phyloP scores from a whole-genome alignment of 345 rosid genomes.

The Geranium brycei region DNA sequence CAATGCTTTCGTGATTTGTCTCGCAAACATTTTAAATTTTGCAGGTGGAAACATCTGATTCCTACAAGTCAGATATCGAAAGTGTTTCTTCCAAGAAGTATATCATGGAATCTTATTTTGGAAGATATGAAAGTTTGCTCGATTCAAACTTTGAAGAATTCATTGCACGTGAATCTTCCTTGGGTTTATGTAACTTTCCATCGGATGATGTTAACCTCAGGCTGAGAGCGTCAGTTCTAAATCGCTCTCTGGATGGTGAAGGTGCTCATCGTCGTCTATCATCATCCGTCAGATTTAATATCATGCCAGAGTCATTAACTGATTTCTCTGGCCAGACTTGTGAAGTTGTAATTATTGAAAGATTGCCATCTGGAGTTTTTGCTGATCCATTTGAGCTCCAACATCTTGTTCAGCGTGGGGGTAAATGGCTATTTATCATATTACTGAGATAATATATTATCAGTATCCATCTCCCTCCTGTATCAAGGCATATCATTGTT shows the following conservation, averaged over 20 bases:
- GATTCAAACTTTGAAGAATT: slow-evolving; percentile 41
- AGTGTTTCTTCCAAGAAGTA: slow-evolving; percentile 17
- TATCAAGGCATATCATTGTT: background rate
- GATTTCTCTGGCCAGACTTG: slow-evolving; percentile 16
- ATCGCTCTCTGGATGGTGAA: slow-evolving; percentile 50
- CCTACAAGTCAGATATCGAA: slow-evolving; percentile 1
- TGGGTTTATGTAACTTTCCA: slow-evolving; percentile 18
- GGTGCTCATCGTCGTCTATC: slow-evolving; percentile 76
- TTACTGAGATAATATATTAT: background rate
- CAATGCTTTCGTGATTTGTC: background rate
- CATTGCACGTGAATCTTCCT: slow-evolving; percentile 16
- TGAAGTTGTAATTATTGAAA: slow-evolving; percentile 43
- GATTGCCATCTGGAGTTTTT: slow-evolving; percentile 73
- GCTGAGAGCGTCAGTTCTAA: slow-evolving; percentile 19
- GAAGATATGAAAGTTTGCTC: slow-evolving; percentile 22
- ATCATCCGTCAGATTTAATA: slow-evolving; percentile 35
- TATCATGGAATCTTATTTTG: slow-evolving; percentile 49
- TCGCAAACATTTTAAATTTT: slow-evolving; percentile 2
- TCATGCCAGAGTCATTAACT: slow-evolving; percentile 13
- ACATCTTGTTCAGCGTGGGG: slow-evolving; percentile 39
- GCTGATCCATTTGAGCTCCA: slow-evolving; percentile 91
- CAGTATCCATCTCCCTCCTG: background rate
- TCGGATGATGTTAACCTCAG: slow-evolving; percentile 12
- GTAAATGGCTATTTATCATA: slow-evolving; percentile 15
- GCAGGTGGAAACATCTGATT: slow-evolving; percentile 19